Evolutionary conservation across 352 stramenopile genomes (phyloP).

Genomic region (Globisporangium polare): DNA sequence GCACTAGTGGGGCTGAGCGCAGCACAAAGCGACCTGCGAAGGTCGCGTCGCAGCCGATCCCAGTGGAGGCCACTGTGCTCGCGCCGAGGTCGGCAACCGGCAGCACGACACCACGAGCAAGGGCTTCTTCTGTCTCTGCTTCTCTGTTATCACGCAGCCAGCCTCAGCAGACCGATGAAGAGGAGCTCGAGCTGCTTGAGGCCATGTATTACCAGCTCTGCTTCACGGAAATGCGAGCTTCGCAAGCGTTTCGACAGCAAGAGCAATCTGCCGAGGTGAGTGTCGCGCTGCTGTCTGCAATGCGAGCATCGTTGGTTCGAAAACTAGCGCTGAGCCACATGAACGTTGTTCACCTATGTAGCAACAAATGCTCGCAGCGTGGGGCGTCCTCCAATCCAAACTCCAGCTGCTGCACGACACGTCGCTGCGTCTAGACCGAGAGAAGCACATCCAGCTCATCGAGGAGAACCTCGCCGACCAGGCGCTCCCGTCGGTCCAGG

Average conservation of each 20-base stretch:
- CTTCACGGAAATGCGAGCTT: constrained; percentile 35
- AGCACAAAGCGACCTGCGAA: constrained; percentile 16
- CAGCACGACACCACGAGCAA: not conserved
- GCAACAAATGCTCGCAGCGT: constrained; percentile 41
- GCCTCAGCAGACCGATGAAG: constrained; percentile 11
- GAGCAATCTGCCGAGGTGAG: constrained; percentile 42
- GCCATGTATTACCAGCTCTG: constrained; percentile 50
- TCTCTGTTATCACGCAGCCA: not conserved
- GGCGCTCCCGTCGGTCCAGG: constrained; percentile 16
- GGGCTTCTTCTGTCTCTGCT: not conserved
- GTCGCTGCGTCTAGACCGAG: constrained; percentile 32
- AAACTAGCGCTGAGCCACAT: not conserved
- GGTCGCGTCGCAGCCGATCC: constrained; percentile 6
- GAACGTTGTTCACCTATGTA: constrained; percentile 11
- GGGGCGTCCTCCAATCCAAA: constrained; percentile 44
- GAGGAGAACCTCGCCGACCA: constrained; percentile 30
- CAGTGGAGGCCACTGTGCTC: constrained; percentile 4
- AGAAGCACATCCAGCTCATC: constrained; percentile 23
- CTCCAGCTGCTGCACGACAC: constrained; percentile 44
- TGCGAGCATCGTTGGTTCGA: not conserved
- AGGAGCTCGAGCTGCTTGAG: constrained; percentile 50
- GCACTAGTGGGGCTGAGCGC: constrained; percentile 7
- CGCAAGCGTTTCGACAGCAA: constrained; percentile 36
- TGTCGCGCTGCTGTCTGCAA: not conserved
- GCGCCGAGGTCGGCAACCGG: constrained; percentile 1